Evolutionary conservation across 768 basidiomycete species (phyloP), one percentile per base, ranked within the genome.

Genomic region (Lactarius quietus): DNA sequence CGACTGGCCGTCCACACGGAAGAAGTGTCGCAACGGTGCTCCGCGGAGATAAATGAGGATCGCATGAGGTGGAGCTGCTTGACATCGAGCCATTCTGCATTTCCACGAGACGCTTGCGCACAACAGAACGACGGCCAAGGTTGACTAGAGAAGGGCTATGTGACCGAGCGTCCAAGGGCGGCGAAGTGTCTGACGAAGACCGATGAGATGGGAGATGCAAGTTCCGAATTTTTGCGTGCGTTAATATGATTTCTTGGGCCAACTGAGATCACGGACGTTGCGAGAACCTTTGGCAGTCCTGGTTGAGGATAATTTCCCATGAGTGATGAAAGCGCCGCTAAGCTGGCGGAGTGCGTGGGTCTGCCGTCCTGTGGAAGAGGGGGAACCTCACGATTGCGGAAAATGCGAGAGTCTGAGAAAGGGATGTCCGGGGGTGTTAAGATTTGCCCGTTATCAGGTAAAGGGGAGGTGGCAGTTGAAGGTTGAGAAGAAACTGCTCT

Each of bases 41-140:
- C 3, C 43, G 35, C 28, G 64, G 48, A 7, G 56, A 28, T 20
- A n/a, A 39, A 48, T 28, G 23, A 28, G 55, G 23, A 26, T 31
- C 36, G 14, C 48, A 31, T 36, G 29, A 36, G 33, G 57, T 18
- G 15, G 61, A 48, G 33, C 31, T 17, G n/a, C 41, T 28, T 5
- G 51, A 58, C 2, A 28, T 53, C 26, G 56, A 35, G 33, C 43
- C 20, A 31, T 6, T 23, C 70, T 87, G 81, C 14, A 89, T 82
- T 69, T 88, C 82, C 12, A 85, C 84, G 17, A 88, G 79, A 39
- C 88, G 84, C 67, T 86, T 83, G 65, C 82, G 84, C 54, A 90
- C 89, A 28, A 89, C 82, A 8, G 87, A 89, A 43, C 84, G 74
- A 61, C 81, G 80, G 64, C 80, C 82, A 18, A 90, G 79, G 63